These are phyloP conservation scores for Xylaria polymorpha DNA, from an alignment of 2,329 filamentous ascomycete genomes.

Conservation along the genomic window DNA sequence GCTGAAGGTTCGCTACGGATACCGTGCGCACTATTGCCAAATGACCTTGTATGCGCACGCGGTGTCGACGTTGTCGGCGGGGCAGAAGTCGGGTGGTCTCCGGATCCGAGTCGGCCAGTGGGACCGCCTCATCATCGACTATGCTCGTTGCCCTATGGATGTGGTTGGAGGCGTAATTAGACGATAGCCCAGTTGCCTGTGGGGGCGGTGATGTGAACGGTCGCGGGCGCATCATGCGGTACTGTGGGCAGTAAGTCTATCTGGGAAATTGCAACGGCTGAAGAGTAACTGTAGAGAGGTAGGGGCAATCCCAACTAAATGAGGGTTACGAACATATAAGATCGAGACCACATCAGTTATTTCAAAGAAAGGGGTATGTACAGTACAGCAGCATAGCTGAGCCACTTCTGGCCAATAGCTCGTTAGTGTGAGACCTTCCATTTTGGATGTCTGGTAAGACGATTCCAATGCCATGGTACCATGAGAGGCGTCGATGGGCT, in stretches of 20 bases:
- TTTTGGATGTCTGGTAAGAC: not conserved
- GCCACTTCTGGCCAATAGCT: not conserved
- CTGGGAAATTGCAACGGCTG: not conserved
- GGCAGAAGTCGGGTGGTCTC: constrained; percentile 16
- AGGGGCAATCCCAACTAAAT: not conserved
- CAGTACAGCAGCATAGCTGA: constrained; percentile 6
- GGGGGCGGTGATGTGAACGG: constrained; percentile 15
- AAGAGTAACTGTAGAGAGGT: not conserved
- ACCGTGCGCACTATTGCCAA: constrained; percentile 26
- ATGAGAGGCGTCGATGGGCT: constrained; percentile 10
- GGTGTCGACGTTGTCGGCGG: constrained; percentile 15
- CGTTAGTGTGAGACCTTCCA: not conserved
- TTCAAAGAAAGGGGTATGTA: constrained; percentile 4
- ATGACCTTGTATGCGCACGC: constrained; percentile 34
- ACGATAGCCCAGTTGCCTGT: not conserved
- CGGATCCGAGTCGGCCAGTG: not conserved
- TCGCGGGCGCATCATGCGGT: constrained; percentile 19
- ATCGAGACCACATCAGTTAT: not conserved
- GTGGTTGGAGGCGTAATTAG: not conserved
- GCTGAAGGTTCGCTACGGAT: constrained; percentile 18
- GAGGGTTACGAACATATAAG: not conserved
- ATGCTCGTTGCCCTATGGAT: not conserved
- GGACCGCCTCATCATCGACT: not conserved
- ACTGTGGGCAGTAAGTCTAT: not conserved
- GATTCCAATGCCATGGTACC: constrained; percentile 19